Evolutionary conservation across 148 eudicot species (phyloP).

Genomic region (Amaranthus hypochondriacus): DNA sequence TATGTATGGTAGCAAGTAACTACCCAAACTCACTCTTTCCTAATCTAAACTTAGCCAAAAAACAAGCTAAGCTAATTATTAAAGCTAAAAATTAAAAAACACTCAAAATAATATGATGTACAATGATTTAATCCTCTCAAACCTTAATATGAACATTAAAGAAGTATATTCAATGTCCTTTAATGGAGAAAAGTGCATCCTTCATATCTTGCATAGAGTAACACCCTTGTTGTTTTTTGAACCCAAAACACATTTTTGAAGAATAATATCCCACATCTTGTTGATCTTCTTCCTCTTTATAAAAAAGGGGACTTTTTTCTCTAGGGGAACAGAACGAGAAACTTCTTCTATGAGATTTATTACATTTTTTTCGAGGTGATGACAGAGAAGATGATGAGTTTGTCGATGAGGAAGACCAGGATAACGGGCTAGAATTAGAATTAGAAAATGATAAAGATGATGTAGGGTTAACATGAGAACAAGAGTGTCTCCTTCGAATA

Average conservation of each 20-base stretch:
- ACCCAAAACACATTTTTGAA: constrained; percentile 27
- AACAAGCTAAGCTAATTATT: background rate
- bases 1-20: constrained; percentile 10
- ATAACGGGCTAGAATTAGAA: constrained; percentile 22
- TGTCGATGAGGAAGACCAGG: constrained; percentile 33
- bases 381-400: constrained; percentile 19
- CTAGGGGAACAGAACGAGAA: constrained; percentile 10
- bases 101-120: constrained; percentile 16
- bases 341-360: constrained; percentile 16
- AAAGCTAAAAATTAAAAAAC: background rate
- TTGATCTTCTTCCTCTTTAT: constrained; percentile 7
- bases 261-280: background rate
- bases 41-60: constrained; percentile 12
- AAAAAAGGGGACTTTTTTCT: constrained; percentile 17
- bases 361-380: constrained; percentile 15
- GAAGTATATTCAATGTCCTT: constrained; percentile 14
- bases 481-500: background rate
- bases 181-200: constrained; percentile 15
- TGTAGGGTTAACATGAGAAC: constrained; percentile 15
- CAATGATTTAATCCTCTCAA: constrained; percentile 5
- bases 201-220: constrained; percentile 12
- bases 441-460: constrained; percentile 11
- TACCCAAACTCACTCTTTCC: background rate
- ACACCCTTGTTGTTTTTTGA: constrained; percentile 19
- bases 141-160: background rate